Conservation (phyloP, 2,329 filamentous ascomycete species). For the Fusarium piperis region DNA sequence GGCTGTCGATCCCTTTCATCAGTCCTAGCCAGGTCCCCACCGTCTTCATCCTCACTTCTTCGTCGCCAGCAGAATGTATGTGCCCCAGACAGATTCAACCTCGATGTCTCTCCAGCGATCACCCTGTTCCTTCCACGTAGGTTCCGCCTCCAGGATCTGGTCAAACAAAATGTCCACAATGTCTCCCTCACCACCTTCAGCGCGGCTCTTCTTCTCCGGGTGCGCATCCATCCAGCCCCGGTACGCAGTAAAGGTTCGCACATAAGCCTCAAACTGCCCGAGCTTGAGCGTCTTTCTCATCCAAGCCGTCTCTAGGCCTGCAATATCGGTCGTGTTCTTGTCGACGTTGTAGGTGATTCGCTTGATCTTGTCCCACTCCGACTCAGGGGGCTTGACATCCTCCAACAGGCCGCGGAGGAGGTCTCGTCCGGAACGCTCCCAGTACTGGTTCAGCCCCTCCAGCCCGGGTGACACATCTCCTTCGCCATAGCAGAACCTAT, state of each 20-base stretch:
- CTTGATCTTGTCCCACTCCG: slow-evolving; percentile 62
- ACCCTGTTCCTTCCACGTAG: slow-evolving; percentile 59
- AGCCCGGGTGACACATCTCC: slow-evolving; percentile 53
- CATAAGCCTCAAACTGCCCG: slow-evolving; percentile 68
- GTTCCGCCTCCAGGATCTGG: slow-evolving; percentile 62
- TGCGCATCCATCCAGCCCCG: slow-evolving; percentile 67
- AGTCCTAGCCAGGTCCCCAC: not conserved
- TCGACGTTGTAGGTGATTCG: slow-evolving; percentile 66
- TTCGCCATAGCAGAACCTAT: slow-evolving; percentile 64
- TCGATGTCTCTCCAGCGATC: slow-evolving; percentile 62
- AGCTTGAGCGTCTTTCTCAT: slow-evolving; percentile 64
- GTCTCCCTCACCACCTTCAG: slow-evolving; percentile 67
- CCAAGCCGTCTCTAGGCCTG: slow-evolving; percentile 53
- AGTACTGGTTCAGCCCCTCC: slow-evolving; percentile 65
- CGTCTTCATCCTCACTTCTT: slow-evolving; percentile 38
- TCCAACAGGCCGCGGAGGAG: slow-evolving; percentile 62
- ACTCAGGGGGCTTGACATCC: slow-evolving; percentile 60
- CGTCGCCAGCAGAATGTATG: slow-evolving; percentile 64
- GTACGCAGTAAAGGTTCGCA: slow-evolving; percentile 68
- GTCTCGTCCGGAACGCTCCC: slow-evolving; percentile 68
- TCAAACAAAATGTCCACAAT: slow-evolving; percentile 71
- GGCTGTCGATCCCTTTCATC: not conserved
- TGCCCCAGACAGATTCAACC: slow-evolving; percentile 70
- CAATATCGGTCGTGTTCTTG: slow-evolving; percentile 48
- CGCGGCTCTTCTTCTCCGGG: slow-evolving; percentile 58